Conservation (phyloP, 192 early-diverging fungal species). For the Backusella circina region DNA sequence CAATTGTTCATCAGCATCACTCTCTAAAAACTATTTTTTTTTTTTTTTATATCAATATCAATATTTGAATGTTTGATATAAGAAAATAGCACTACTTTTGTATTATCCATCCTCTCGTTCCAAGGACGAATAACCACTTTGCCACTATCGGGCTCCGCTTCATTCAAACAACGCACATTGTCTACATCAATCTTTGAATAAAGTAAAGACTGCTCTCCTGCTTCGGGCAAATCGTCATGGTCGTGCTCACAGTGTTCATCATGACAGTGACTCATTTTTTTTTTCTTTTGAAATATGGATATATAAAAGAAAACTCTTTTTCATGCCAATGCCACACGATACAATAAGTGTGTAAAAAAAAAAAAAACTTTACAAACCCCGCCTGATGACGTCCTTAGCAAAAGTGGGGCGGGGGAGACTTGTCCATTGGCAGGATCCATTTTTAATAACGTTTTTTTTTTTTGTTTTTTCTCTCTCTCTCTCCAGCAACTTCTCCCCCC, state of each 20-base stretch:
- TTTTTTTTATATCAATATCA: neutral
- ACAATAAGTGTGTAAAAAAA: no score
- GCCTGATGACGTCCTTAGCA: neutral
- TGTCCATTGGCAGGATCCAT: neutral
- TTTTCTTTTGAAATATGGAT: neutral
- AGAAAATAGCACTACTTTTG: constrained; percentile 41
- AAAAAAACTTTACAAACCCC: neutral
- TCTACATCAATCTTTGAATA: constrained; percentile 79
- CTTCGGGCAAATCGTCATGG: constrained; percentile 64
- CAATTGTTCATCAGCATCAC: constrained; percentile 89
- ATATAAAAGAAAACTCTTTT: neutral
- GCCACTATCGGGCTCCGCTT: constrained; percentile 57
- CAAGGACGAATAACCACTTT: constrained; percentile 83
- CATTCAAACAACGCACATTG: constrained; percentile 80
- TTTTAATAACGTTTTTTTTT: neutral
- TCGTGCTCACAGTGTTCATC: constrained; percentile 65
- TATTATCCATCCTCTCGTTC: constrained; percentile 72
- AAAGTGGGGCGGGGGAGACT: neutral
- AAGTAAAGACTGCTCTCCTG: constrained; percentile 62
- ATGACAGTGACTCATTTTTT: constrained; percentile 28
- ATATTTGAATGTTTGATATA: no score
- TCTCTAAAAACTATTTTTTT: constrained; percentile 55
- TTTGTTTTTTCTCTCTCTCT: neutral
- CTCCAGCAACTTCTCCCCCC: neutral
- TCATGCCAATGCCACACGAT: neutral